Percentiles rank a stretch among this genome's conserved stretches.
phyloP scores from a whole-genome alignment of 176 grass and related monocot genomes.

The Saccharum officinarum region DNA sequence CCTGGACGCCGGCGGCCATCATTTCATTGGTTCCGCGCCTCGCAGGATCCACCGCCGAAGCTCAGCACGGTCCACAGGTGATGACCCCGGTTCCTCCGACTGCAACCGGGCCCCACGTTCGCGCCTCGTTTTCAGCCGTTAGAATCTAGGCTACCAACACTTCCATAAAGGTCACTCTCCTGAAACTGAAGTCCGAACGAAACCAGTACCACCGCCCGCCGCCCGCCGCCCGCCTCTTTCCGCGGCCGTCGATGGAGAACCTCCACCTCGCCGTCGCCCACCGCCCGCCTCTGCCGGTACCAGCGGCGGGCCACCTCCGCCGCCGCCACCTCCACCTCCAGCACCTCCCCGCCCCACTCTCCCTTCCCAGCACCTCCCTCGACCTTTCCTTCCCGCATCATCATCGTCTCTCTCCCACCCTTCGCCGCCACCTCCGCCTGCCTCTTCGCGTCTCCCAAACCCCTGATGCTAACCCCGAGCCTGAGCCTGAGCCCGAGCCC shows the following conservation, averaged over 20 bases:
- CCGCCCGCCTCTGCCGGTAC: slow-evolving; percentile 30
- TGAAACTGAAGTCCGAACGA: neutral
- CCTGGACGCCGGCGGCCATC: neutral
- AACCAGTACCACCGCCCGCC: slow-evolving; percentile 8
- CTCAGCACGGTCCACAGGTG: neutral
- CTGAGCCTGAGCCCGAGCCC: neutral
- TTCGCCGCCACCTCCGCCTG: slow-evolving; percentile 20
- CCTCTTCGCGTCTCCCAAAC: slow-evolving; percentile 30
- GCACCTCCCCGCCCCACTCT: neutral
- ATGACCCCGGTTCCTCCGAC: neutral
- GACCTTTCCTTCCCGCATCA: slow-evolving; percentile 13
- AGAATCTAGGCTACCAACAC: slow-evolving; percentile 2
- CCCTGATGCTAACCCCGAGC: neutral
- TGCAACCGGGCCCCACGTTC: neutral
- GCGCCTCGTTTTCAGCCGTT: neutral
- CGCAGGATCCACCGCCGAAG: neutral
- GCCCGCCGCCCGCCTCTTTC: neutral
- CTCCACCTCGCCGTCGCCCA: slow-evolving; percentile 37
- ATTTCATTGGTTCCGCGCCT: neutral
- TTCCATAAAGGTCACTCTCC: slow-evolving; percentile 20
- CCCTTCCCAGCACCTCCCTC: neutral
- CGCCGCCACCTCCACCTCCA: slow-evolving; percentile 25
- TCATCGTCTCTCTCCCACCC: slow-evolving; percentile 13
- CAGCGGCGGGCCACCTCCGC: neutral
- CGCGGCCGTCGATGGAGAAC: slow-evolving; percentile 48